Percentiles rank a stretch among this genome's conserved stretches.
Evolutionary conservation across 257 asterid genomes (phyloP).

Genomic region (Scutellaria minor): DNA sequence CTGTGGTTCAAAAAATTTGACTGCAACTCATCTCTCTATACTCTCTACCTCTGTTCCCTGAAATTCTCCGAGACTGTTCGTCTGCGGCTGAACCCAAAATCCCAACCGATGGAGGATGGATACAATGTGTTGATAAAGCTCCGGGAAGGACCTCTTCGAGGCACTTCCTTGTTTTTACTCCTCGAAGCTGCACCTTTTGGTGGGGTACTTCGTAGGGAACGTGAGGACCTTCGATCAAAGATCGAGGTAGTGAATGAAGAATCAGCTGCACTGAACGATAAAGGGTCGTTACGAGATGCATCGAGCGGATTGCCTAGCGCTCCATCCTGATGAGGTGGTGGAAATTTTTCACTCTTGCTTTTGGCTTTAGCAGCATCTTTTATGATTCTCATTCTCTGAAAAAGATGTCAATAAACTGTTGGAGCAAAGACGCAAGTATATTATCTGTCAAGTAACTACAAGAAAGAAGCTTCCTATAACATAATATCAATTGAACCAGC

Average conservation of each 20-base stretch:
- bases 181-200: conserved; percentile 45
- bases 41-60: conserved; percentile 40
- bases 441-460: not conserved
- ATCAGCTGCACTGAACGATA: conserved; percentile 55
- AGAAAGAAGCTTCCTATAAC: conserved; percentile 1
- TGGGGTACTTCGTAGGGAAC: conserved; percentile 43
- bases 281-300: conserved; percentile 51
- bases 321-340: conserved; percentile 95
- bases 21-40: not conserved
- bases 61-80: conserved; percentile 53
- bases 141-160: conserved; percentile 59
- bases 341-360: conserved; percentile 91
- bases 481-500: not conserved
- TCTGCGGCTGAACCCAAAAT: conserved; percentile 59
- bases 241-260: conserved; percentile 58
- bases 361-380: conserved; percentile 55
- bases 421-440: not conserved
- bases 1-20: conserved; percentile 32
- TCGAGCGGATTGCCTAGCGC: conserved; percentile 63
- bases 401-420: not conserved
- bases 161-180: conserved; percentile 65
- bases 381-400: conserved; percentile 77
- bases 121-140: conserved; percentile 61
- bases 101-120: conserved; percentile 68
- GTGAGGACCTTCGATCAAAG: conserved; percentile 56